Evolutionary conservation across 306 rosid genomes (phyloP), one percentile per base, ranked within the genome.

Genomic region (Nissolia schottii): DNA sequence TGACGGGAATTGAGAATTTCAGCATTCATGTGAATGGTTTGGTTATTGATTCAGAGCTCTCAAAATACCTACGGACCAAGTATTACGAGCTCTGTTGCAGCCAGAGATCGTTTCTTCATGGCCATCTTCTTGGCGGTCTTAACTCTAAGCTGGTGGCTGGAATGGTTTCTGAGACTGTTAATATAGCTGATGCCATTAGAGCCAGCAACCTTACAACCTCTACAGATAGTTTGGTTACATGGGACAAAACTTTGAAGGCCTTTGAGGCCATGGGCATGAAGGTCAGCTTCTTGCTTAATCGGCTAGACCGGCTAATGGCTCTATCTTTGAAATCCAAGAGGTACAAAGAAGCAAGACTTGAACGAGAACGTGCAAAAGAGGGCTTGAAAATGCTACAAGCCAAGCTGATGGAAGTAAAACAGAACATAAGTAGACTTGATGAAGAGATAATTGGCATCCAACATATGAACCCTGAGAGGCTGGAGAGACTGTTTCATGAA

Each of bases 131-230:
- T 6, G 82, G 45, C 40, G 85, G 85, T 54, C 89, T 85, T 1
- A 87, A 90, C 78, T 75, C 67, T 49, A 73, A 72, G 45, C 75
- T 90, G 8, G 77, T 70, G 4, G 77, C 82, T 15, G 90, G 90
- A 67, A 77, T 84, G 10, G 87, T 90, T 9, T 69, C 74, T 14
- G 89, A 90, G 79, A 85, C 86, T 1, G 59, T 78, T 31, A 83
- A 80, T 43, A 79, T 85, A 35, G 87, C 87, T 1, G 89, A 87
- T 57, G 96, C 81, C 82, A 87, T 90, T 61, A 78, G 75, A 74
- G 82, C 70, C 48, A 55, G 89, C 89, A 78, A 83, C 19, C 51
- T 78, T 15, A 65, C 67, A 55, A 85, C 77, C 48, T 54, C 87
- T 10, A 24, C 54, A 11, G 82, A 70, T 1, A 35, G 72, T 20